These are phyloP conservation scores for Fusarium proliferatum DNA, from an alignment of 2,329 filamentous ascomycete genomes.

Conservation along the genomic window DNA sequence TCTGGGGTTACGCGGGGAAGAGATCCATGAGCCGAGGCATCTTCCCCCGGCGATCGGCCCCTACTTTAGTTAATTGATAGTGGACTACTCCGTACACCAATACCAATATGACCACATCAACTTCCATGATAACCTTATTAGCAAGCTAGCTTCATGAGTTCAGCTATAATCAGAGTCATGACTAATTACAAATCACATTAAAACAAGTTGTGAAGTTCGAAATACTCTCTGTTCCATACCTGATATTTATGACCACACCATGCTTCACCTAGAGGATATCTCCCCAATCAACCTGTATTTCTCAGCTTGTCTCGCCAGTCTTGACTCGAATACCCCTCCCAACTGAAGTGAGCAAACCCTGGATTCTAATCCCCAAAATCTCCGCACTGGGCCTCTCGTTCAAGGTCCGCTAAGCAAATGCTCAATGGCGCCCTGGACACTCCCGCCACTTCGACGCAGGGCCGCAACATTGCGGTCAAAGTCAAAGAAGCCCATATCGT, in stretches of 20 bases:
- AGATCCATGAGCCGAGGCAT: constrained; percentile 44
- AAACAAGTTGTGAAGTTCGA: not conserved
- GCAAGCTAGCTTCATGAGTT: not conserved
- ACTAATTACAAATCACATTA: not conserved
- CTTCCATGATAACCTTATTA: not conserved
- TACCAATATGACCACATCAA: not conserved
- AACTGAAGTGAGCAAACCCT: constrained; percentile 7
- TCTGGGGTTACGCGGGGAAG: constrained; percentile 40
- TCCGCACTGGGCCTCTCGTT: constrained; percentile 23
- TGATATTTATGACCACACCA: constrained; percentile 42
- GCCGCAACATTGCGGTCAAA: constrained; percentile 94
- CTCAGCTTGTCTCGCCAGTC: constrained; percentile 24
- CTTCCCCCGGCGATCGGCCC: constrained; percentile 30
- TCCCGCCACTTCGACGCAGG: constrained; percentile 87
- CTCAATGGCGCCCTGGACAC: constrained; percentile 91
- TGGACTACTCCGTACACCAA: not conserved
- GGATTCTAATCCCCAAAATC: not conserved
- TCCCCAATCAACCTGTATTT: constrained; percentile 32
- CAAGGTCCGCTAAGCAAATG: constrained; percentile 64
- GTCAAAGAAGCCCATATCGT: constrained; percentile 99
- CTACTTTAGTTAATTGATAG: not conserved
- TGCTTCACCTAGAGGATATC: constrained; percentile 26
- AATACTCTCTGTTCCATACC: constrained; percentile 24
- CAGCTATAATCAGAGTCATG: not conserved
- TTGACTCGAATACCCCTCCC: constrained; percentile 15